Base-by-base conservation (phyloP, 164 flowering plant species). In the Sextonia rubra region DNA sequence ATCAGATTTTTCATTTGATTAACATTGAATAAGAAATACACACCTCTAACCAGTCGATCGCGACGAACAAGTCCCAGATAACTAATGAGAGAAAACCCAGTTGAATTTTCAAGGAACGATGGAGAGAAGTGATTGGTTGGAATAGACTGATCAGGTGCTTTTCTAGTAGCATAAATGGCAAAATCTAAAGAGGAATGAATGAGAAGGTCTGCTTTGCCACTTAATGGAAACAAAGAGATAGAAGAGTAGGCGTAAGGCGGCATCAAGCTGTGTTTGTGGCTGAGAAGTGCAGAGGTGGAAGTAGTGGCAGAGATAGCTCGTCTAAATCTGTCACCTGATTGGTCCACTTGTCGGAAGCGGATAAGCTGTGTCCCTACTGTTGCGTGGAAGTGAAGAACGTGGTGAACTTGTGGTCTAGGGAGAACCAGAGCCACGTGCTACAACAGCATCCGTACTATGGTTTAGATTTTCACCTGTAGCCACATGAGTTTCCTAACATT, bases 221-320 rank as follows among this genome's bases (percentile, higher is more conserved):
- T 52, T 52, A 18, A 14, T 32, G 44, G 0, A 32, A 32, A 32
- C 5, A 1, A 6, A 32, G 8, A 37, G 44, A 6, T n/a, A n/a
- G 44, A 9, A 37, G 5, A 37, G 44, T 0, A 17, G n/a, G n/a
- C 20, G 3, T 17, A 18, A 12, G 15, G 15, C 58, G 58, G 58
- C 58, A 2, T 12, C 6, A 52, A 52, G 52, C 60, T 5, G 60
- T 24, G 71, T 56, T 56, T 70, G 72, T 70, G 72, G 72, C 64
- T 70, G 47, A 58, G 64, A 70, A 17, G 47, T 58, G 5, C 3
- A 7, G 9, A 20, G 27, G 12, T 7, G 12, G 29, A 56, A 55
- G 12, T 27, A 52, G 71, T 56, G 71, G 71, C 62, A 14, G 61
- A 23, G 63, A 69, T 0, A 2, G 12, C 48, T 25, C 47, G 56